Evolutionary conservation across 352 stramenopile genomes (phyloP).

Genomic region (Phytopythium sindhum): DNA sequence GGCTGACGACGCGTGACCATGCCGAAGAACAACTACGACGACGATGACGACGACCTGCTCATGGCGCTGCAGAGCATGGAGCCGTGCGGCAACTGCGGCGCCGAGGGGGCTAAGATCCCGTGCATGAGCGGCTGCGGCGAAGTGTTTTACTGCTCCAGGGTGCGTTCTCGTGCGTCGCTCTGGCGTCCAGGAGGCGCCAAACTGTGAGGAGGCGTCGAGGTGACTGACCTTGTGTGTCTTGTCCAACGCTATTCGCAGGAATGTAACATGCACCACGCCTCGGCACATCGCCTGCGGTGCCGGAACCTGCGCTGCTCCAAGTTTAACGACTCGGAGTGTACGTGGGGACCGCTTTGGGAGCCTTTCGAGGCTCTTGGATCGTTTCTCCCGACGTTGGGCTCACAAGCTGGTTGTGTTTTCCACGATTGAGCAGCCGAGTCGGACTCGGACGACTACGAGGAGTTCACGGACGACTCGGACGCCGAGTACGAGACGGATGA

Average conservation of each 20-base stretch:
- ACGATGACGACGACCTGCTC: slow-evolving; percentile 84
- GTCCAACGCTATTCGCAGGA: slow-evolving; percentile 35
- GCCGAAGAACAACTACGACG: slow-evolving; percentile 77
- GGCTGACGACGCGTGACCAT: slow-evolving; percentile 14
- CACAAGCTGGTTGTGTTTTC: slow-evolving; percentile 1
- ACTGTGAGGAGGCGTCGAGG: neutral
- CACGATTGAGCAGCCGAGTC: slow-evolving; percentile 46
- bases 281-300: slow-evolving; percentile 81
- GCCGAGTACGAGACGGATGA: slow-evolving; percentile 60
- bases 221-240: neutral
- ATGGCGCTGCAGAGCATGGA: slow-evolving; percentile 86
- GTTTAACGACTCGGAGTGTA: slow-evolving; percentile 89
- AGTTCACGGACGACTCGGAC: slow-evolving; percentile 59
- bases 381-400: neutral
- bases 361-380: neutral
- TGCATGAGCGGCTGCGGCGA: slow-evolving; percentile 85
- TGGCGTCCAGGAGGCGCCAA: neutral
- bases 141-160: slow-evolving; percentile 86
- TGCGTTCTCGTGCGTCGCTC: slow-evolving; percentile 33
- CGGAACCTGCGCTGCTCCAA: slow-evolving; percentile 86
- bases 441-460: slow-evolving; percentile 60
- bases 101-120: slow-evolving; percentile 77
- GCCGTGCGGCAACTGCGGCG: slow-evolving; percentile 80
- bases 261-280: slow-evolving; percentile 88
- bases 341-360: slow-evolving; percentile 8